Evolutionary conservation across 768 basidiomycete genomes (phyloP).

Genomic region (Gloeostereum incarnatum): DNA sequence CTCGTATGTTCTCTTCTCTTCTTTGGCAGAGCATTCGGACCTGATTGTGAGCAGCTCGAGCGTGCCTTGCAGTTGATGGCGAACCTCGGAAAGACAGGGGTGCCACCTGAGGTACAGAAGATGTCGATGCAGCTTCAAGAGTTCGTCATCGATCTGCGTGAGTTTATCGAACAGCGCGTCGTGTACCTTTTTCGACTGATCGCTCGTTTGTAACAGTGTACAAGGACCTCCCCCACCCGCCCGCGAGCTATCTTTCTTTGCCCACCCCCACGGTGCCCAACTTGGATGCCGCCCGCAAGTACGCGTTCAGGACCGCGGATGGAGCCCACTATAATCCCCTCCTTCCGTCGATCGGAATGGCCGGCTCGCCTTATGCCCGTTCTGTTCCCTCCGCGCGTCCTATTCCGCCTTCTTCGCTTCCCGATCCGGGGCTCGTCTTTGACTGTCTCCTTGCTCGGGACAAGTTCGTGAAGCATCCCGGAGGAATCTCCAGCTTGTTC

Average conservation of each 20-base stretch:
- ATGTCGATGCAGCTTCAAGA: slow-evolving; percentile 34
- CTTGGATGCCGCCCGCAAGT: slow-evolving; percentile 19
- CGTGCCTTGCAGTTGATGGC: slow-evolving; percentile 53
- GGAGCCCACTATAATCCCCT: slow-evolving; percentile 53
- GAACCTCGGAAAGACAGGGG: slow-evolving; percentile 24
- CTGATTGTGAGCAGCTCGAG: slow-evolving; percentile 44
- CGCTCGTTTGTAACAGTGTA: slow-evolving; percentile 37
- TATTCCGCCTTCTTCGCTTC: slow-evolving; percentile 36
- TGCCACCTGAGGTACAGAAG: slow-evolving; percentile 13
- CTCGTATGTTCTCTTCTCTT: slow-evolving; percentile 30
- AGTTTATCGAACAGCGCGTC: slow-evolving; percentile 16
- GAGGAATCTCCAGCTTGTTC: slow-evolving; percentile 63
- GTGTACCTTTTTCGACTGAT: slow-evolving; percentile 3
- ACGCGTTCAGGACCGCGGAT: slow-evolving; percentile 50
- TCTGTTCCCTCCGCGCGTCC: slow-evolving; percentile 44
- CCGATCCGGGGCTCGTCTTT: slow-evolving; percentile 61
- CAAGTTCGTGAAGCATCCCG: slow-evolving; percentile 33
- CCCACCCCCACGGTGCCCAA: slow-evolving; percentile 7
- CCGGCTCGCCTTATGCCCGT: slow-evolving; percentile 59
- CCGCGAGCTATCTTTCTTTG: slow-evolving; percentile 36
- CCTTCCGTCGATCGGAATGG: slow-evolving; percentile 46
- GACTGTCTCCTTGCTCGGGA: slow-evolving; percentile 49
- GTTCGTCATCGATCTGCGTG: slow-evolving; percentile 45
- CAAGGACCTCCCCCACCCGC: slow-evolving; percentile 75
- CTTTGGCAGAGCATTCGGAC: neutral